These are phyloP conservation scores for Volvox africanus DNA, from an alignment of 139 green algal genomes.

Conservation along the genomic window DNA sequence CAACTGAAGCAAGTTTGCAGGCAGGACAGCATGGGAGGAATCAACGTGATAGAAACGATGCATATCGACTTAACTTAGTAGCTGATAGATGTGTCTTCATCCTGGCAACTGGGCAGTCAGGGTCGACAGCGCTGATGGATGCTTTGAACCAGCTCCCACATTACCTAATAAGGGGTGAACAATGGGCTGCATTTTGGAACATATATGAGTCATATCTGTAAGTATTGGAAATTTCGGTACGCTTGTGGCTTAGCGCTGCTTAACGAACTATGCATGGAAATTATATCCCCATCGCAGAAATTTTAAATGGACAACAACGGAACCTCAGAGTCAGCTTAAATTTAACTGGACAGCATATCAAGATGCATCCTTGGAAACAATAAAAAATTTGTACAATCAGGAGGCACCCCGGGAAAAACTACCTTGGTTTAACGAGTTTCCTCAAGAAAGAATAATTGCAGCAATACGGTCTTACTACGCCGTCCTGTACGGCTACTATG, in stretches of 20 bases:
- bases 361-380: background rate
- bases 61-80: background rate
- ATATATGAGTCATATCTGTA: constrained; percentile 31
- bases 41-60: background rate
- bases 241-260: background rate
- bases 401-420: background rate
- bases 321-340: constrained; percentile 1
- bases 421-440: constrained; percentile 27
- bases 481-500: constrained; percentile 24
- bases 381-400: background rate
- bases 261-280: no score
- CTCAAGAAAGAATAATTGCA: background rate
- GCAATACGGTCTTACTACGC: constrained; percentile 8
- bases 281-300: background rate
- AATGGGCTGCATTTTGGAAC: constrained; percentile 26
- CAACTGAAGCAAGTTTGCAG: background rate
- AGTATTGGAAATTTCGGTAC: background rate
- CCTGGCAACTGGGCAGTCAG: constrained; percentile 4
- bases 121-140: constrained; percentile 22
- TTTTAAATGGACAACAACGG: background rate
- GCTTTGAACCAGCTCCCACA: constrained; percentile 20
- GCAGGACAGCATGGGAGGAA: background rate
- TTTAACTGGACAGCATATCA: constrained; percentile 12
- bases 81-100: constrained; percentile 24
- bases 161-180: constrained; percentile 21